Percentiles rank a stretch among this genome's conserved stretches.
phyloP scores from a whole-genome alignment of 306 rosid genomes.

The Ormosia emarginata region DNA sequence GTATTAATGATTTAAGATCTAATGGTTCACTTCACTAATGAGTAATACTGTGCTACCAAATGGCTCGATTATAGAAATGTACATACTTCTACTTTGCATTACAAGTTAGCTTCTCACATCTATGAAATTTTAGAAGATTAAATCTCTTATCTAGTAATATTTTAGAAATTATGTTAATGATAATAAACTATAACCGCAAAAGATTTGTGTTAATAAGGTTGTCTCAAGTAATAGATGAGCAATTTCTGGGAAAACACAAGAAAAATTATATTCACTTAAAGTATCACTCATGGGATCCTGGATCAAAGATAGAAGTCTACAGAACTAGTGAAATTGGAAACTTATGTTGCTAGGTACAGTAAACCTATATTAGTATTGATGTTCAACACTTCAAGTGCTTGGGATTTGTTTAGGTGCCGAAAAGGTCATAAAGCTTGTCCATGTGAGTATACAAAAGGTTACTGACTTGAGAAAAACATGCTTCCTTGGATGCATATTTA shows the following conservation, averaged over 20 bases:
- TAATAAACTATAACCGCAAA: background rate
- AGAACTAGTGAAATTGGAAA: constrained; percentile 2
- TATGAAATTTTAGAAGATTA: background rate
- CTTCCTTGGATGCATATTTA: background rate
- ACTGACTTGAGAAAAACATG: background rate
- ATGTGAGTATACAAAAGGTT: background rate
- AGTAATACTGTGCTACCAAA: background rate
- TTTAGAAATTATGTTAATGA: background rate
- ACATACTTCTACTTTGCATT: background rate
- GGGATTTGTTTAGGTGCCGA: background rate
- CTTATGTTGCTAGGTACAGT: background rate
- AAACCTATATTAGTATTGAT: background rate
- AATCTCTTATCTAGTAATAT: background rate
- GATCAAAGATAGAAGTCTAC: background rate
- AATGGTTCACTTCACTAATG: background rate
- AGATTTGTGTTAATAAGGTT: background rate
- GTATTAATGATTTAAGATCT: background rate
- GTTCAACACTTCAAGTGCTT: background rate
- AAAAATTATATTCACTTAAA: background rate
- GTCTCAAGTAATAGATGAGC: constrained; percentile 9
- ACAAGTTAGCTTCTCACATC: background rate
- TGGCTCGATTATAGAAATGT: background rate
- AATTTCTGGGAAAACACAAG: background rate
- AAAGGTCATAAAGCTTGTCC: background rate
- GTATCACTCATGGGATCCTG: background rate